These are phyloP conservation scores for Phytophthora constricta DNA, from an alignment of 352 stramenopile genomes.

Conservation along the genomic window DNA sequence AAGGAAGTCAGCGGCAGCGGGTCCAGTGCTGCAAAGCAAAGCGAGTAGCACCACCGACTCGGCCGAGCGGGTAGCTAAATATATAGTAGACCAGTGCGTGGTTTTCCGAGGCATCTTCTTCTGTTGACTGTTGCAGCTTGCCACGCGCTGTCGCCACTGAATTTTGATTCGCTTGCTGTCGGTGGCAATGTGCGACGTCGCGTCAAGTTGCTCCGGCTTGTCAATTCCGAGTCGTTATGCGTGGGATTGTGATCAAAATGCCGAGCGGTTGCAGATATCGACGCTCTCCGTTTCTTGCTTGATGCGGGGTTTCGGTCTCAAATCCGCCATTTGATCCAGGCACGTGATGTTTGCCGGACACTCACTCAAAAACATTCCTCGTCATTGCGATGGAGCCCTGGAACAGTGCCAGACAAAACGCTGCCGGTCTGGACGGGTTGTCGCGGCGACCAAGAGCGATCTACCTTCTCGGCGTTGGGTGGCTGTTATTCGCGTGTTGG, in stretches of 20 bases:
- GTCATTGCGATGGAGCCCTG: slow-evolving; percentile 27
- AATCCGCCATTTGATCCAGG: background rate
- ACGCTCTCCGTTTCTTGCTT: background rate
- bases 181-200: slow-evolving; percentile 3
- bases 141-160: slow-evolving; percentile 9
- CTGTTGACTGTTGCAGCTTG: slow-evolving; percentile 19
- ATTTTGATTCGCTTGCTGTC: slow-evolving; percentile 20
- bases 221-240: background rate
- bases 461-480: slow-evolving; percentile 31
- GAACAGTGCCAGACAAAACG: slow-evolving; percentile 3
- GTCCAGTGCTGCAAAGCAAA: slow-evolving; percentile 9
- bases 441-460: slow-evolving; percentile 20
- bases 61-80: slow-evolving; percentile 32
- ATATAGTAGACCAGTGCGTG: slow-evolving; percentile 49
- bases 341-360: background rate
- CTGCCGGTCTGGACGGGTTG: slow-evolving; percentile 2
- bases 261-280: slow-evolving; percentile 23
- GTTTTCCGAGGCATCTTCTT: slow-evolving; percentile 23
- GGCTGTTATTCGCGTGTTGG: slow-evolving; percentile 40
- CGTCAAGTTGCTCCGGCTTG: background rate
- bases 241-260: slow-evolving; percentile 26
- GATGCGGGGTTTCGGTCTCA: slow-evolving; percentile 1
- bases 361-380: slow-evolving; percentile 21
- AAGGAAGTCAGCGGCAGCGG: slow-evolving; percentile 10
- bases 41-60: slow-evolving; percentile 23